Conservation (phyloP, 2,329 filamentous ascomycete species). For the Dactylellina leptospora region DNA sequence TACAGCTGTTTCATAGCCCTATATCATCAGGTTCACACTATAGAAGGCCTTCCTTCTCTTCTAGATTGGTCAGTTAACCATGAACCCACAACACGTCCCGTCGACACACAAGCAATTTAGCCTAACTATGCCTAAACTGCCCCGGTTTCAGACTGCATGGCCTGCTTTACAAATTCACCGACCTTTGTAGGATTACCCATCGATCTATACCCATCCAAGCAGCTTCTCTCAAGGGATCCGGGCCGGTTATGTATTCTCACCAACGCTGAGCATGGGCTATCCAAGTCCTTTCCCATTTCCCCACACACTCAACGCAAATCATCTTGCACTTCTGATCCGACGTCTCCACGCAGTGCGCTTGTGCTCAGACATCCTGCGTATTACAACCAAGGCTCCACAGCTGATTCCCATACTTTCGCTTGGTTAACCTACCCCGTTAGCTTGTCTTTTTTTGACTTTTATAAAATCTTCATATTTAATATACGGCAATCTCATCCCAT, state of each 20-base stretch:
- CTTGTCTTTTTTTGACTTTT: constrained; percentile 16
- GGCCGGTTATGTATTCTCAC: constrained; percentile 44
- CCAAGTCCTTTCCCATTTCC: constrained; percentile 35
- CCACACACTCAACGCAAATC: constrained; percentile 51
- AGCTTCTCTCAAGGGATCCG: constrained; percentile 39
- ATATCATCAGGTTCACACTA: no score
- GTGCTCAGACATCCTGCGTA: constrained; percentile 22
- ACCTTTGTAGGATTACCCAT: constrained; percentile 34
- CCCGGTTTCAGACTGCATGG: constrained; percentile 50
- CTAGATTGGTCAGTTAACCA: no score
- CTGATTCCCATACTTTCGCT: constrained; percentile 20
- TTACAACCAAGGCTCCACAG: constrained; percentile 42
- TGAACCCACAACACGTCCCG: constrained; percentile 1
- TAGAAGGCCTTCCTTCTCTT: no score
- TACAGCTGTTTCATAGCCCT: no score
- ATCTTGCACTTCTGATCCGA: constrained; percentile 21
- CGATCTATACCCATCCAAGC: constrained; percentile 26
- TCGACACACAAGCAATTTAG: constrained; percentile 23
- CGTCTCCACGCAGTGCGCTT: constrained; percentile 17
- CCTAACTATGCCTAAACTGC: constrained; percentile 52
- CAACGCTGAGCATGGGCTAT: constrained; percentile 20
- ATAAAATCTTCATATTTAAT: constrained; percentile 32
- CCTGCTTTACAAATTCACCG: constrained; percentile 20
- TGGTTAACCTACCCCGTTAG: constrained; percentile 27
- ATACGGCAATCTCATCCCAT: constrained; percentile 39